Conservation (phyloP, 176 grass and related monocot genomes). For the Oryza officinalis region DNA sequence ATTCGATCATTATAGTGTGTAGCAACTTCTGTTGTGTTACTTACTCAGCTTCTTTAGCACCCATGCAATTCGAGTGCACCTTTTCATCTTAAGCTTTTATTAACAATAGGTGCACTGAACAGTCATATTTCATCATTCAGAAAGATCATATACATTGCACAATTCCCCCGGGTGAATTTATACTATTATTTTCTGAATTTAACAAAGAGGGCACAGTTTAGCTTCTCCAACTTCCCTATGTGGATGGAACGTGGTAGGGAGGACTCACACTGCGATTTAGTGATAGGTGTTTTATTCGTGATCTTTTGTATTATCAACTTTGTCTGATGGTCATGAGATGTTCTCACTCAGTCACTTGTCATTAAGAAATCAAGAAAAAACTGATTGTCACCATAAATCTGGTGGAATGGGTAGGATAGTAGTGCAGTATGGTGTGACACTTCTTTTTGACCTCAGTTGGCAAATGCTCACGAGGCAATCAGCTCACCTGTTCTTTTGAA, state of each 20-base stretch:
- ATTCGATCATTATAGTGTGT: conserved; percentile 6
- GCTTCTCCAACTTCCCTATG: background rate
- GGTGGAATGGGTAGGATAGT: background rate
- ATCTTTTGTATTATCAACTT: conserved; percentile 17
- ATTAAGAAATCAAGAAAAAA: conserved; percentile 15
- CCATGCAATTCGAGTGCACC: background rate
- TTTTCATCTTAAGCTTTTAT: background rate
- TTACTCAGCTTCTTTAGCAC: conserved; percentile 15
- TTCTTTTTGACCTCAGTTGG: background rate
- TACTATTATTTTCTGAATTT: background rate
- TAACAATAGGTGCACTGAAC: background rate
- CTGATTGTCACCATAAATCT: background rate
- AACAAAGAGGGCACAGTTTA: conserved; percentile 6
- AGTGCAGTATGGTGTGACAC: conserved; percentile 20
- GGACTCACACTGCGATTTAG: conserved; percentile 16
- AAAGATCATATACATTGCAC: conserved; percentile 8
- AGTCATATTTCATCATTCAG: background rate
- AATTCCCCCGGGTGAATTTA: background rate
- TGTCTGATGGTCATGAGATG: background rate
- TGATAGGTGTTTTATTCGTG: background rate
- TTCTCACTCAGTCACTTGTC: background rate
- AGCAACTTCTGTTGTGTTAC: conserved; percentile 20
- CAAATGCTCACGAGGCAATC: conserved; percentile 13
- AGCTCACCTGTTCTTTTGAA: conserved; percentile 3
- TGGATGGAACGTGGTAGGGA: background rate